These are phyloP conservation scores for Fusarium transvaalense DNA, from an alignment of 2,329 filamentous ascomycete genomes.

Conservation along the genomic window DNA sequence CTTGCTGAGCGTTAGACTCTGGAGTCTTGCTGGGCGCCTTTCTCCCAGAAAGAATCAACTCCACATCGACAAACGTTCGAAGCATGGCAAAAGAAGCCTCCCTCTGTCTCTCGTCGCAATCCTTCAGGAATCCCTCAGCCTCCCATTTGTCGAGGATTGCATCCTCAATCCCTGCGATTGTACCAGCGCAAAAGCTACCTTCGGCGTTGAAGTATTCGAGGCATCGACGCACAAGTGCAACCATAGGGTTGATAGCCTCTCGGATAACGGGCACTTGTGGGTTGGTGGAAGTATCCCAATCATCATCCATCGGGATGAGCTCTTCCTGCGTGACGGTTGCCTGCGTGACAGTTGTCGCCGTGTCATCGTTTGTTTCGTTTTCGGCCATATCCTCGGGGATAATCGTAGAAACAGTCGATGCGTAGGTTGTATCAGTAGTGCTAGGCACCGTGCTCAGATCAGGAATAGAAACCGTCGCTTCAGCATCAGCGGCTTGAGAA, in stretches of 20 bases:
- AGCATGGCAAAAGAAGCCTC: conserved; percentile 40
- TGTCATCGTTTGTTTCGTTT: background rate
- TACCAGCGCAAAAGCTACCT: conserved; percentile 23
- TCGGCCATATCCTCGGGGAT: background rate
- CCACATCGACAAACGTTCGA: conserved; percentile 26
- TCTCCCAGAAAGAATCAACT: background rate
- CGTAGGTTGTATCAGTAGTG: background rate
- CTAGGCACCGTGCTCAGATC: background rate
- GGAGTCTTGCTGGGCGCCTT: background rate
- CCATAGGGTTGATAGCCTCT: conserved; percentile 2
- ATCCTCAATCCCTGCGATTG: conserved; percentile 46
- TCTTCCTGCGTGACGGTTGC: background rate
- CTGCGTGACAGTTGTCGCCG: background rate
- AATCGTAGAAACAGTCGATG: background rate
- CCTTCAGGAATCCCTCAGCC: conserved; percentile 41
- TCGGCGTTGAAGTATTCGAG: conserved; percentile 17
- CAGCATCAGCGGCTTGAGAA: background rate
- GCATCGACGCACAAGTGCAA: conserved; percentile 14
- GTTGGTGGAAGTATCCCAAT: conserved; percentile 20
- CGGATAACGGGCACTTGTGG: background rate
- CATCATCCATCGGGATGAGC: conserved; percentile 26
- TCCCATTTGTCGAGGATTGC: conserved; percentile 47
- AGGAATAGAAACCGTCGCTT: background rate
- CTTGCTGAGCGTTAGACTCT: background rate
- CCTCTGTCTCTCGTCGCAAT: conserved; percentile 43